Evolutionary conservation across 225 moss, liverwort and hornwort species (phyloP).

Genomic region (Rhytidiadelphus loreus): DNA sequence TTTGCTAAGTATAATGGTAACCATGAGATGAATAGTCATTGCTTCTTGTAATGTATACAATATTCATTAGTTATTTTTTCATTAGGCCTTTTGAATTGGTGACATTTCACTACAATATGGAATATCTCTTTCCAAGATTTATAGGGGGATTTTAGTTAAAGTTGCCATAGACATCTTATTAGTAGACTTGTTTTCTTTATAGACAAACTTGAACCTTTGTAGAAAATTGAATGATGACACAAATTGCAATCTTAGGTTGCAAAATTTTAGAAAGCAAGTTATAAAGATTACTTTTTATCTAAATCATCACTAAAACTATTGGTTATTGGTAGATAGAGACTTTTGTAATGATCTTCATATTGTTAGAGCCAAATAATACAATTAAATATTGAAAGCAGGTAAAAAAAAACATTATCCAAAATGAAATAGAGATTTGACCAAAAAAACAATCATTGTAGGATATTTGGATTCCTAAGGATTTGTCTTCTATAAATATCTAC

Average conservation of each 20-base stretch:
- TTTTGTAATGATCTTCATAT: background rate
- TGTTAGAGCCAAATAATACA: background rate
- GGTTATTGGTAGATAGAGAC: background rate
- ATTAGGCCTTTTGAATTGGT: background rate
- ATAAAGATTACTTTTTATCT: background rate
- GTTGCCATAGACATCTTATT: background rate
- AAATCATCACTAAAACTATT: background rate
- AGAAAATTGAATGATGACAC: background rate
- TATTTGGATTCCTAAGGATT: background rate
- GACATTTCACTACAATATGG: background rate
- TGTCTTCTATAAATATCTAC: background rate
- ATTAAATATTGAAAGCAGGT: background rate
- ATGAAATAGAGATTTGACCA: background rate
- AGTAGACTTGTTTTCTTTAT: background rate
- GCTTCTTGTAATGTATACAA: background rate
- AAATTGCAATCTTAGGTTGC: background rate
- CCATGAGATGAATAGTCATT: background rate
- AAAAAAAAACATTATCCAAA: background rate
- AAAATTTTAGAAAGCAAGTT: background rate
- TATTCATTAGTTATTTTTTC: background rate
- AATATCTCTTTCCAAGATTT: background rate
- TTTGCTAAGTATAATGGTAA: background rate
- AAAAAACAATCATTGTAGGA: background rate
- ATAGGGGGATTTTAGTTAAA: background rate
- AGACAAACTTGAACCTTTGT: background rate